Conservation (phyloP, 441 rosid species). For the Mallotus repandus region DNA sequence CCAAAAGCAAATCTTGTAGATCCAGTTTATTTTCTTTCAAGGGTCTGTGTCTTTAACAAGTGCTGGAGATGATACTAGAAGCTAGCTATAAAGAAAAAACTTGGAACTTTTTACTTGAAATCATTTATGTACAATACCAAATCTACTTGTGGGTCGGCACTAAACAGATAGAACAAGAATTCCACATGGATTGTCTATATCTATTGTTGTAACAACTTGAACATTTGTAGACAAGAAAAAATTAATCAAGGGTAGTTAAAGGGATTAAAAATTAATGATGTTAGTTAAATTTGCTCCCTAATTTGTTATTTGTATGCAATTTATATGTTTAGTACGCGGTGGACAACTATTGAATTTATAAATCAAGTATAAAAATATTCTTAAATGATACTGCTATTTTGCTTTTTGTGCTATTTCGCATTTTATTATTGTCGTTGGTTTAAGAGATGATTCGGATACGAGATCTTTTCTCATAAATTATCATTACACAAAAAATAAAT, state of each 20-base stretch:
- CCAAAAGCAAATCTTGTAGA: conserved; percentile 4
- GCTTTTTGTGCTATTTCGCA: no score
- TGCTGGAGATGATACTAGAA: conserved; percentile 16
- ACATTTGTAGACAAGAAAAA: neutral
- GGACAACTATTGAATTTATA: no score
- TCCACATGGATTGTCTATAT: conserved; percentile 38
- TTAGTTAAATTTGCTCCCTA: no score
- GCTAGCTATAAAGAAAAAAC: neutral
- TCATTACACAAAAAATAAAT: no score
- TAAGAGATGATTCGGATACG: no score
- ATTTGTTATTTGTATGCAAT: no score
- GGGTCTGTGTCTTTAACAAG: neutral
- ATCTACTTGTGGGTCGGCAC: conserved; percentile 28
- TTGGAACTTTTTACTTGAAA: conserved; percentile 4
- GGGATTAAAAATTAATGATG: no score
- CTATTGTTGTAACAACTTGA: conserved; percentile 3
- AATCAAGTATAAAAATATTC: no score
- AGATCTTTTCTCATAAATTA: no score
- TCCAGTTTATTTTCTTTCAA: neutral
- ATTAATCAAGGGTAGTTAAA: neutral
- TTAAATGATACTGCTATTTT: no score
- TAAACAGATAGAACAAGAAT: conserved; percentile 20
- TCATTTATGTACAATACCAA: neutral
- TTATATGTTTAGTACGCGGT: no score
- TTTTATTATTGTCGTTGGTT: no score